These are phyloP conservation scores for Penicillium crustosum DNA, from an alignment of 2,329 filamentous ascomycete genomes.

Conservation along the genomic window DNA sequence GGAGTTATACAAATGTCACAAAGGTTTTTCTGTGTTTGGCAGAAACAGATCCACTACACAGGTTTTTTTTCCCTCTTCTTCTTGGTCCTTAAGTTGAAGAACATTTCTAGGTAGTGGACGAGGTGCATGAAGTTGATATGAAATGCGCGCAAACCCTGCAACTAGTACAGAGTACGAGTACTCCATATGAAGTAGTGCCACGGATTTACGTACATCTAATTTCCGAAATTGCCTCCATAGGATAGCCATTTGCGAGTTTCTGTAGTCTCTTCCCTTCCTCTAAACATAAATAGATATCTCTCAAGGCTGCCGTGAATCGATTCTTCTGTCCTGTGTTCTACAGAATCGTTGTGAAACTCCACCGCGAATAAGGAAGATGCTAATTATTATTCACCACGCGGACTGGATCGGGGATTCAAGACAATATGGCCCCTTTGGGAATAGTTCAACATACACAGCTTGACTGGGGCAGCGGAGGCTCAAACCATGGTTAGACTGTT, in stretches of 20 bases:
- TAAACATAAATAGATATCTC: too few species aligned
- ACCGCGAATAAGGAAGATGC: conserved; percentile 22
- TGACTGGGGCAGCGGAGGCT: conserved; percentile 29
- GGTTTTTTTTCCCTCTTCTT: conserved; percentile 13
- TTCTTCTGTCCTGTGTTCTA: background rate
- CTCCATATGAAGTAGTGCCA: background rate
- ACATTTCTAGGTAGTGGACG: conserved; percentile 24
- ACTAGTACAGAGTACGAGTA: background rate
- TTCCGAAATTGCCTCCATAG: background rate
- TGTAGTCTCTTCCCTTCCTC: background rate
- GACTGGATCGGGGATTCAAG: conserved; percentile 21
- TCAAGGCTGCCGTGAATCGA: background rate
- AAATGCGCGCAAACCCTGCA: background rate
- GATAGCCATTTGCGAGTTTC: background rate
- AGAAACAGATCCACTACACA: conserved; percentile 21
- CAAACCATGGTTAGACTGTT: conserved; percentile 30
- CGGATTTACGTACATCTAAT: background rate
- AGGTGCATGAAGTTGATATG: conserved; percentile 20
- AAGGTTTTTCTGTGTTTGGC: conserved; percentile 22
- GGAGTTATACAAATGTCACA: conserved; percentile 15
- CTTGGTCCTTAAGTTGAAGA: conserved; percentile 21
- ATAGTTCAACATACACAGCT: conserved; percentile 15
- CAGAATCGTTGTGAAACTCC: background rate
- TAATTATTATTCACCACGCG: conserved; percentile 23
- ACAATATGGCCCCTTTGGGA: conserved; percentile 27